phyloP scores from a whole-genome alignment of 768 basidiomycete genomes.

The Suillus plorans region DNA sequence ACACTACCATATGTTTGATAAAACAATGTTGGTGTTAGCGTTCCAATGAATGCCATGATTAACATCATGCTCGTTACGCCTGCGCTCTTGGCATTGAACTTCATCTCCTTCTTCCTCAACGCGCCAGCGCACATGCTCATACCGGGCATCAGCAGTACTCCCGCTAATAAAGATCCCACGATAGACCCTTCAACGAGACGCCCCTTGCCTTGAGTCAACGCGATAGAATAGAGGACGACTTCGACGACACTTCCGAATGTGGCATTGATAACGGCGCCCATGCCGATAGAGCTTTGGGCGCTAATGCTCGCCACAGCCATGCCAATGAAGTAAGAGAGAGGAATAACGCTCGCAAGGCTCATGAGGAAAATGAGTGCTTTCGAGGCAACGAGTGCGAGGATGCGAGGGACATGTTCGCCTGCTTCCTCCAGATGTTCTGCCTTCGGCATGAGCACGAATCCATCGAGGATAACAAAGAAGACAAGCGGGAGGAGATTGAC shows the following conservation, averaged over 20 bases:
- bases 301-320: conserved; percentile 99
- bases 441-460: conserved; percentile 73
- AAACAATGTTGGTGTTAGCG: conserved; percentile 91
- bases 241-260: conserved; percentile 99
- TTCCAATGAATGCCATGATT: conserved; percentile 99
- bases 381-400: conserved; percentile 70
- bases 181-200: conserved; percentile 96
- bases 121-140: conserved; percentile 94
- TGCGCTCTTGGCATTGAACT: conserved; percentile 98
- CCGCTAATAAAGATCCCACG: conserved; percentile 91
- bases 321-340: conserved; percentile 97
- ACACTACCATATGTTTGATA: conserved; percentile 98
- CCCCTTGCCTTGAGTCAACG: conserved; percentile 88
- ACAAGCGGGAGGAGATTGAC: conserved; percentile 92
- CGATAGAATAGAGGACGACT: conserved; percentile 89
- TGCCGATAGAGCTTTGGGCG: conserved; percentile 97
- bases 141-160: conserved; percentile 96
- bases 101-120: conserved; percentile 87
- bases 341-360: conserved; percentile 88
- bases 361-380: conserved; percentile 81
- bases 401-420: conserved; percentile 56
- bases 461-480: conserved; percentile 95
- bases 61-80: conserved; percentile 99
- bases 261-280: conserved; percentile 99
- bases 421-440: conserved; percentile 59